Conservation (phyloP, 768 basidiomycete species). For the Lentinula detonsa region DNA sequence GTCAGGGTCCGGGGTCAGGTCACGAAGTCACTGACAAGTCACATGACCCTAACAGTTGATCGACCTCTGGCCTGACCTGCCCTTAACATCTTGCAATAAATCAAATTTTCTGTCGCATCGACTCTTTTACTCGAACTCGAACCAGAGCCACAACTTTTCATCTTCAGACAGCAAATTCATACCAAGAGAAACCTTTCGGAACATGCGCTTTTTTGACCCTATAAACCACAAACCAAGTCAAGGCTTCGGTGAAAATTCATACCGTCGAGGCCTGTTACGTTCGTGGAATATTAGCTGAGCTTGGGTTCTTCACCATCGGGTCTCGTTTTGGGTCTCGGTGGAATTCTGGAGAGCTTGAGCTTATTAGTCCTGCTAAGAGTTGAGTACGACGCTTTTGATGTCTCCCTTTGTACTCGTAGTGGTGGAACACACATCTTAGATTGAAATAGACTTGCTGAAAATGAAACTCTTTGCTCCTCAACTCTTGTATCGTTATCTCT, state of each 20-base stretch:
- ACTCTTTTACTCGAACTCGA: too few relatives aligned
- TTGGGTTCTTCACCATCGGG: conserved; percentile 34
- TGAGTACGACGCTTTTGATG: conserved; percentile 34
- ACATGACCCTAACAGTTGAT: too few relatives aligned
- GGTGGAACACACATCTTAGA: conserved; percentile 52
- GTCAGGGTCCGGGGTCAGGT: too few relatives aligned
- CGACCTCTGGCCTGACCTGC: neutral
- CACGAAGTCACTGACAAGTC: too few relatives aligned
- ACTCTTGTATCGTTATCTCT: too few relatives aligned
- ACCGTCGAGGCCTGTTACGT: conserved; percentile 66
- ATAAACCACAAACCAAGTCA: conserved; percentile 56
- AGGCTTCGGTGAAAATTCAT: conserved; percentile 40
- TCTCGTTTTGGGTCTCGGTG: conserved; percentile 53
- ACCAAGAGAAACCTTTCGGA: too few relatives aligned
- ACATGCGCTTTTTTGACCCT: too few relatives aligned
- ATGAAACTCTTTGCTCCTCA: too few relatives aligned
- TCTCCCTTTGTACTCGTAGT: conserved; percentile 50
- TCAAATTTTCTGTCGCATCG: too few relatives aligned
- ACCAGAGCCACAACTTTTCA: neutral
- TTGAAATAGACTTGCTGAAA: too few relatives aligned
- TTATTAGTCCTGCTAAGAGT: conserved; percentile 54
- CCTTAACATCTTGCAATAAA: neutral
- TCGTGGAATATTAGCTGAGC: conserved; percentile 54
- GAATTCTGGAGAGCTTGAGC: conserved; percentile 35
- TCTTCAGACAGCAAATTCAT: neutral